These are phyloP conservation scores for Alternaria novae-zelandiae DNA, from an alignment of 2,329 filamentous ascomycete species.

Conservation along the genomic window DNA sequence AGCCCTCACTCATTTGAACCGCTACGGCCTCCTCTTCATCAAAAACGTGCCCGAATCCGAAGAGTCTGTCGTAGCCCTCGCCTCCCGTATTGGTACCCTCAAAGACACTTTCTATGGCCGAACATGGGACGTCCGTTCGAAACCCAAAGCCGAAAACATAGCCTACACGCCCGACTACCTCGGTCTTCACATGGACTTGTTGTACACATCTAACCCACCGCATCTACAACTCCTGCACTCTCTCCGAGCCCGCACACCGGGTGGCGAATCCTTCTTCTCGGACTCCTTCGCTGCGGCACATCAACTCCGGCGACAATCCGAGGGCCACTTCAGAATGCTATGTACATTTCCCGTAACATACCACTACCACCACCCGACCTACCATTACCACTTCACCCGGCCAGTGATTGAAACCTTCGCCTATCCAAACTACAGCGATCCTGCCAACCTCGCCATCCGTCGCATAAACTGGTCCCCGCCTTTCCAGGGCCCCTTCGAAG, in stretches of 20 bases:
- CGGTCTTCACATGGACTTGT: slow-evolving; percentile 89
- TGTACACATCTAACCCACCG: slow-evolving; percentile 82
- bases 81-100: slow-evolving; percentile 74
- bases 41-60: slow-evolving; percentile 73
- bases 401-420: slow-evolving; percentile 60
- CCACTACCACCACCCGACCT: slow-evolving; percentile 68
- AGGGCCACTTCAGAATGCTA: slow-evolving; percentile 51
- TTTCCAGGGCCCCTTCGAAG: slow-evolving; percentile 69
- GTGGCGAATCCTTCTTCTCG: slow-evolving; percentile 86
- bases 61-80: slow-evolving; percentile 70
- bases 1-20: slow-evolving; percentile 67
- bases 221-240: slow-evolving; percentile 89
- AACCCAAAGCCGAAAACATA: slow-evolving; percentile 85
- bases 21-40: slow-evolving; percentile 78
- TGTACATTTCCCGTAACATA: slow-evolving; percentile 60
- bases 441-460: slow-evolving; percentile 43
- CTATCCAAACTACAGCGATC: slow-evolving; percentile 34
- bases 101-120: slow-evolving; percentile 89
- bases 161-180: slow-evolving; percentile 83
- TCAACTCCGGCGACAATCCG: slow-evolving; percentile 39
- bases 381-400: slow-evolving; percentile 66
- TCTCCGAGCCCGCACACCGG: slow-evolving; percentile 76
- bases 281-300: slow-evolving; percentile 71
- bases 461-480: slow-evolving; percentile 77
- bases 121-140: slow-evolving; percentile 87